Conservation (phyloP, 2,329 filamentous ascomycete genomes). For the Lomentospora prolificans region DNA sequence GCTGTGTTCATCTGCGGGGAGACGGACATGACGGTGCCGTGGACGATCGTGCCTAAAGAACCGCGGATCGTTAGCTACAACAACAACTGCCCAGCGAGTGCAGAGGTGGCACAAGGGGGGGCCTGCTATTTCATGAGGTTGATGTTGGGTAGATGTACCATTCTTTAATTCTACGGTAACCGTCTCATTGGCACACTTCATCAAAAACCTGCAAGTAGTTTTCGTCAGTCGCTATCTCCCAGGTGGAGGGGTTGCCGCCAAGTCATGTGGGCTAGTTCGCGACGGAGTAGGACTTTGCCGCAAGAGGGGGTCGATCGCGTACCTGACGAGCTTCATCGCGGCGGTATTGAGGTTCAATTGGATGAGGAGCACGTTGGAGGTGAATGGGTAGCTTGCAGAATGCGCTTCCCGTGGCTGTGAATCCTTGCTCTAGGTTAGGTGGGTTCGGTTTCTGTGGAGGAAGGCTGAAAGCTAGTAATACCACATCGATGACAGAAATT, state of each 20-base stretch:
- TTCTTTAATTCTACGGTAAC: constrained; percentile 98
- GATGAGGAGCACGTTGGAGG: not conserved
- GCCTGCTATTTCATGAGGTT: too few species aligned
- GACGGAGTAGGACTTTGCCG: not conserved
- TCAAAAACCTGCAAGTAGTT: constrained; percentile 65
- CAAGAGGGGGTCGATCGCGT: constrained; percentile 27
- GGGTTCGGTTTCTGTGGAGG: constrained; percentile 1
- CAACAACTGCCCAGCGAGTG: too few species aligned
- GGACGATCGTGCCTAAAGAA: constrained; percentile 73
- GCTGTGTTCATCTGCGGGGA: constrained; percentile 98
- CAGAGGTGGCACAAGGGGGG: too few species aligned
- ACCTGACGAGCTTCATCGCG: constrained; percentile 97
- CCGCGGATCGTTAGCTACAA: constrained; percentile 1
- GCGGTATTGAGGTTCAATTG: constrained; percentile 14
- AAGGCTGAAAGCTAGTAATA: constrained; percentile 3
- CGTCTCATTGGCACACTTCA: constrained; percentile 99
- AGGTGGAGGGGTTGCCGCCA: constrained; percentile 7
- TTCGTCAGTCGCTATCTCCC: not conserved
- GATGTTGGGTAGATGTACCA: constrained; percentile 59
- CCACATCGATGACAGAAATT: too few species aligned
- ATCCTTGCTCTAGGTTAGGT: not conserved
- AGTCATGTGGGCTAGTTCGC: not conserved
- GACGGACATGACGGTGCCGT: constrained; percentile 93
- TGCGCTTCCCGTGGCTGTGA: not conserved
- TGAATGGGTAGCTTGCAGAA: not conserved